Evolutionary conservation across 1,284 basidiomycete genomes (phyloP).

Genomic region (Sanghuangporus sanghuang): DNA sequence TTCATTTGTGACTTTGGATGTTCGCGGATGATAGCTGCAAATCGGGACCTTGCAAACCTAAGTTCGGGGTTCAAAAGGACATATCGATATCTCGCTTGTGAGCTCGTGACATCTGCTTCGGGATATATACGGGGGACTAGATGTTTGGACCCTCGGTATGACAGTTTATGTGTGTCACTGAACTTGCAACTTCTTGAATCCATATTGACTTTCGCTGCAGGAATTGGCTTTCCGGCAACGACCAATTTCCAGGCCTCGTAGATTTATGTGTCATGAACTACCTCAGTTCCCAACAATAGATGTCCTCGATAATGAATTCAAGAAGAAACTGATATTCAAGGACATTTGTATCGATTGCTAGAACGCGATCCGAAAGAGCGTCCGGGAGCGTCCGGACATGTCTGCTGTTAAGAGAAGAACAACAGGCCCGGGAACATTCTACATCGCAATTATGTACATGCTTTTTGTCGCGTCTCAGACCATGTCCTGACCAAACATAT

Average conservation of each 20-base stretch:
- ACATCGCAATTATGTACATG: no score
- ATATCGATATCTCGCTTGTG: slow-evolving; percentile 1
- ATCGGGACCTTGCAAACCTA: not conserved
- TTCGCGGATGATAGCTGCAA: not conserved
- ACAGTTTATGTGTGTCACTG: slow-evolving; percentile 2
- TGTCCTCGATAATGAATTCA: no score
- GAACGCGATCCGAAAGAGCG: no score
- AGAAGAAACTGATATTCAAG: no score
- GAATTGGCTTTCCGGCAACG: not conserved
- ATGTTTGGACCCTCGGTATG: slow-evolving; percentile 15
- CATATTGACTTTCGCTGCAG: not conserved
- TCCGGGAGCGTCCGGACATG: no score
- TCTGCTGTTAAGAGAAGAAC: no score
- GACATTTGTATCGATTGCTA: no score
- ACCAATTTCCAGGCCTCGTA: not conserved
- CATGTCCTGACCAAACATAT: no score
- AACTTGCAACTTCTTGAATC: not conserved
- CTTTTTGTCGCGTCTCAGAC: no score
- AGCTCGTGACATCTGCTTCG: not conserved
- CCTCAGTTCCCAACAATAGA: not conserved
- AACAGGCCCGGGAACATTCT: no score
- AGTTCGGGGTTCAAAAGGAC: not conserved
- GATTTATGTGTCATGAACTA: not conserved
- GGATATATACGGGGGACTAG: not conserved
- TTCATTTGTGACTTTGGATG: slow-evolving; percentile 11